A percentile compares a stretch with the other conserved stretches of the same genome.
phyloP scores from a whole-genome alignment of 2,329 filamentous ascomycete species.

The Aspergillus melleus region DNA sequence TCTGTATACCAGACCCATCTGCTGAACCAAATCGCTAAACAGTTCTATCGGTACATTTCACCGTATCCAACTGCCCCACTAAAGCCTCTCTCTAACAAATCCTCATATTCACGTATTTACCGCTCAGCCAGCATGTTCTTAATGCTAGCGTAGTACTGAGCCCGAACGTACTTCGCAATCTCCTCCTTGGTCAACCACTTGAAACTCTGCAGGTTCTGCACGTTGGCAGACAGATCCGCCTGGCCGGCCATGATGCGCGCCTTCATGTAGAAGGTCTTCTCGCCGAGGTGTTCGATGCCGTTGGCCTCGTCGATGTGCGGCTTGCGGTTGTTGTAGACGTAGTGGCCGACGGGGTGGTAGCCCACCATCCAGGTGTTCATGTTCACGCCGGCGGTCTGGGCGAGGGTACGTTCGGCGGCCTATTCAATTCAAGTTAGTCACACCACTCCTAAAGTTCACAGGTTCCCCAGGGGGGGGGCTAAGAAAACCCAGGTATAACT shows the following conservation, averaged over 20 bases:
- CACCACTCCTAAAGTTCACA: no score
- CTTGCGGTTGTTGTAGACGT: conserved; percentile 59
- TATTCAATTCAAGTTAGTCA: conserved; percentile 39
- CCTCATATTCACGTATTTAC: conserved; percentile 43
- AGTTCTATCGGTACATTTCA: conserved; percentile 15
- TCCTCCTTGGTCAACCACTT: conserved; percentile 92
- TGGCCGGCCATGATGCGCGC: conserved; percentile 96
- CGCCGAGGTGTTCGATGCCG: conserved; percentile 54
- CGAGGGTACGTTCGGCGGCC: conserved; percentile 78
- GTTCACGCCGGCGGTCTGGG: conserved; percentile 78
- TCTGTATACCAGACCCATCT: conserved; percentile 8
- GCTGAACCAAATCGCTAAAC: conserved; percentile 1
- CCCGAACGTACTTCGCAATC: conserved; percentile 65
- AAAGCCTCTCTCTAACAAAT: no score
- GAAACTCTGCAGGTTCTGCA: conserved; percentile 75
- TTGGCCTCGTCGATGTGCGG: conserved; percentile 45
- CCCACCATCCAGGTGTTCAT: conserved; percentile 99
- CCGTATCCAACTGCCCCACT: no score
- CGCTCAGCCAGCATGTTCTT: conserved; percentile 81
- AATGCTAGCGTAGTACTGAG: conserved; percentile 71
- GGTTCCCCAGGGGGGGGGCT: no score
- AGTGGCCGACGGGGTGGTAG: conserved; percentile 82
- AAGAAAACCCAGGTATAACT: conserved; percentile 36
- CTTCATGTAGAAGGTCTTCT: conserved; percentile 96
- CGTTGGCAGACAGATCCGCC: conserved; percentile 72